phyloP scores from a whole-genome alignment of 441 rosid genomes.

The Brassica balearica region DNA sequence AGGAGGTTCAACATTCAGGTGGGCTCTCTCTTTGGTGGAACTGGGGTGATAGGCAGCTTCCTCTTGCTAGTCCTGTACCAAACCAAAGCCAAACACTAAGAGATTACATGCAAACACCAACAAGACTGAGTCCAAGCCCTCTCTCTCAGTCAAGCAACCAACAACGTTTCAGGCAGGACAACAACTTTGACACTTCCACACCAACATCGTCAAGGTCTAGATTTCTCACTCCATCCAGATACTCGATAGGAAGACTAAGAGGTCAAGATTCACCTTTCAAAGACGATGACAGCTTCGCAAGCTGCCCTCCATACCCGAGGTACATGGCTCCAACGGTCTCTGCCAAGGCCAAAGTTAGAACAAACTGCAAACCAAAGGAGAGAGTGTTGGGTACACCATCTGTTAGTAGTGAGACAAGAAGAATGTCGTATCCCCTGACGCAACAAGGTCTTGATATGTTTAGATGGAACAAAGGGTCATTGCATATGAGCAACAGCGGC shows the following conservation, averaged over 20 bases:
- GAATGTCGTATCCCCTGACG: conserved; percentile 70
- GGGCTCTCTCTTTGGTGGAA: conserved; percentile 96
- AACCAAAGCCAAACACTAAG: conserved; percentile 57
- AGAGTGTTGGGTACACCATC: conserved; percentile 71
- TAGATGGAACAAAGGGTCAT: conserved; percentile 84
- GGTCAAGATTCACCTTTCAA: conserved; percentile 77
- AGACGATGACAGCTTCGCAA: conserved; percentile 89
- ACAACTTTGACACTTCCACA: conserved; percentile 63
- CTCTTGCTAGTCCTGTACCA: conserved; percentile 54
- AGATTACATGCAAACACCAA: conserved; percentile 53
- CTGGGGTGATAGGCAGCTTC: conserved; percentile 80
- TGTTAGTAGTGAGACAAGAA: conserved; percentile 65
- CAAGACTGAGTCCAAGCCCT: conserved; percentile 64
- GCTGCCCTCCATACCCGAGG: conserved; percentile 95
- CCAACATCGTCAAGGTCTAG: conserved; percentile 81
- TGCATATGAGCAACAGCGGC: conserved; percentile 61
- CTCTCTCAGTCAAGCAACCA: conserved; percentile 65
- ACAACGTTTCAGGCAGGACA: conserved; percentile 46
- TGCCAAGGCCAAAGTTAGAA: conserved; percentile 78
- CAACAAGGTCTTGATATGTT: conserved; percentile 67
- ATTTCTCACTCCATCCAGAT: conserved; percentile 53
- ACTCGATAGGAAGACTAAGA: conserved; percentile 59
- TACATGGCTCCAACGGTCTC: conserved; percentile 91
- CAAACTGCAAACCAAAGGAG: conserved; percentile 76
- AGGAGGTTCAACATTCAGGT: conserved; percentile 58